Evolutionary conservation across 148 eudicot species (phyloP).

Genomic region (Amaranthus hypochondriacus): DNA sequence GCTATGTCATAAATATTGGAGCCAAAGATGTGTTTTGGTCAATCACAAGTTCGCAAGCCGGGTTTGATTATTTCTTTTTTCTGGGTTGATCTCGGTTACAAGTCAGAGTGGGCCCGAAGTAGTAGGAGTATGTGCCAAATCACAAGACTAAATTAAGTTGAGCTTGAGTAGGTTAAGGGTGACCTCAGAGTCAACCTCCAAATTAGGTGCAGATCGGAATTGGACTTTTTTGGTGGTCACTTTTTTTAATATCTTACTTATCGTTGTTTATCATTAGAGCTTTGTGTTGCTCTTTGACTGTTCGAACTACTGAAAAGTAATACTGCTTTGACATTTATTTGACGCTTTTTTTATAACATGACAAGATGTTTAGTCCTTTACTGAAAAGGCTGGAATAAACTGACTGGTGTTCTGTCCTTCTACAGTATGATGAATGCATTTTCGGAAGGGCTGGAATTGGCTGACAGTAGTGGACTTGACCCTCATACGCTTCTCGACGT

Average conservation of each 20-base stretch:
- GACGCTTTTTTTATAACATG: not conserved
- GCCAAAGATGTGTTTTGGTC: no score
- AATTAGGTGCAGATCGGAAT: no score
- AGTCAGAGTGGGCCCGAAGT: no score
- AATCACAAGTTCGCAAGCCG: no score
- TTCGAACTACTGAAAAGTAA: not conserved
- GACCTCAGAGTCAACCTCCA: no score
- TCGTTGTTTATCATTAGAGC: not conserved
- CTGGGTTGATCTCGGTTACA: no score
- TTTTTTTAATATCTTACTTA: not conserved
- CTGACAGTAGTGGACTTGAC: conserved; percentile 80
- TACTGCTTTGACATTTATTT: not conserved
- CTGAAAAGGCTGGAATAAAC: not conserved
- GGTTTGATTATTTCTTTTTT: no score
- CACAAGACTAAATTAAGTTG: no score
- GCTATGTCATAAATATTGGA: no score
- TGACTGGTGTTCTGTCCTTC: conserved; percentile 1
- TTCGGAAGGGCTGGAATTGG: conserved; percentile 84
- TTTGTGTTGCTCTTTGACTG: not conserved
- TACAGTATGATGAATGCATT: conserved; percentile 97
- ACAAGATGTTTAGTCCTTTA: not conserved
- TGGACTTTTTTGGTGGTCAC: no score
- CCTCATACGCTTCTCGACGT: conserved; percentile 80
- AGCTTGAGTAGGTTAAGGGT: no score
- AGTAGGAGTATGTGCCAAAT: no score